A percentile compares a stretch with the other conserved stretches of the same genome.
These are phyloP conservation scores for Coniophora puteana DNA, from an alignment of 1,284 basidiomycete species.

Conservation along the genomic window DNA sequence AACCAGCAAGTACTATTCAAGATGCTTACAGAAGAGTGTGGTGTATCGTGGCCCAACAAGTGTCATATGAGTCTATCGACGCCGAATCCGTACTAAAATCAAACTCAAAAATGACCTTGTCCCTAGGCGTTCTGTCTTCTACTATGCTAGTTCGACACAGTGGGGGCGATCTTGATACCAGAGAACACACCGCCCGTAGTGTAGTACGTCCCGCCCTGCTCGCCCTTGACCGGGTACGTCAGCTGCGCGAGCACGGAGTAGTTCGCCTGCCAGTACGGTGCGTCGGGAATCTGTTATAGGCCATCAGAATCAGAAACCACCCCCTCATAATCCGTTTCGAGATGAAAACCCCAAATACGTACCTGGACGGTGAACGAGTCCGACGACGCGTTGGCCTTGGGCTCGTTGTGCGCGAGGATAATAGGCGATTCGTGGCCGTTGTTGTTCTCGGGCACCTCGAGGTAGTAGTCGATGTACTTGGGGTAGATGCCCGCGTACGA, in stretches of 20 bases:
- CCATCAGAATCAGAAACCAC: conserved; percentile 1
- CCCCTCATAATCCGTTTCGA: too few species aligned
- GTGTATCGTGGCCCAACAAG: too few species aligned
- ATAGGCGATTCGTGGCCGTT: conserved; percentile 28
- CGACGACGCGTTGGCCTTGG: conserved; percentile 8
- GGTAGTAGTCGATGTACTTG: conserved; percentile 28
- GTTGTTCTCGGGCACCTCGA: conserved; percentile 28
- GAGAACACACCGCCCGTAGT: conserved; percentile 19
- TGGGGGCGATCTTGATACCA: conserved; percentile 19
- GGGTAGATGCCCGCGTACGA: conserved; percentile 16
- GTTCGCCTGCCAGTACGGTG: conserved; percentile 20
- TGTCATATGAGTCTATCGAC: too few species aligned
- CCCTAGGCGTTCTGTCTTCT: too few species aligned
- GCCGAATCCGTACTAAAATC: too few species aligned
- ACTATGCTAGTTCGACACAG: too few species aligned
- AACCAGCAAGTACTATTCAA: too few species aligned
- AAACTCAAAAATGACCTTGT: too few species aligned
- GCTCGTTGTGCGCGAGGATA: conserved; percentile 20
- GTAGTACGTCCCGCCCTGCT: conserved; percentile 20
- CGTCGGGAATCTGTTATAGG: conserved; percentile 26
- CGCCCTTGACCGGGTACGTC: conserved; percentile 18
- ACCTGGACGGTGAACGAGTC: conserved; percentile 20
- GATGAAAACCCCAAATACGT: background rate
- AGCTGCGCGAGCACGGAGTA: conserved; percentile 23
- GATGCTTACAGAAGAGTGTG: too few species aligned